phyloP scores from a whole-genome alignment of 768 basidiomycete species.

The Pleurotus salmoneostramineus region DNA sequence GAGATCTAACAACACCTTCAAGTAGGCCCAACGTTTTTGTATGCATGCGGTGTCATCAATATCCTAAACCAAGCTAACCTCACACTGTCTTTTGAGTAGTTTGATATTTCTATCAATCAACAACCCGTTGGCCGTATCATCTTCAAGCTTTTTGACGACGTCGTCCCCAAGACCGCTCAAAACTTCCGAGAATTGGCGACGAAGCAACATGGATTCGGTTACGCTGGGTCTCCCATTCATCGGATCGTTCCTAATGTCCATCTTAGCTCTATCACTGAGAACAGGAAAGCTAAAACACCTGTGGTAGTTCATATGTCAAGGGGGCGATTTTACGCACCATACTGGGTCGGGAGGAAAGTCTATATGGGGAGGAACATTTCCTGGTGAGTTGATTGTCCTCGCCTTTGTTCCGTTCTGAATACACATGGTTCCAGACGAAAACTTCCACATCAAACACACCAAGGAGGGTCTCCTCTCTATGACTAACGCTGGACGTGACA shows the following conservation, averaged over 20 bases:
- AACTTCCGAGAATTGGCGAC: conserved; percentile 93
- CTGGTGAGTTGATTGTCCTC: conserved; percentile 34
- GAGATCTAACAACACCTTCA: background rate
- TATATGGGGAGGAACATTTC: conserved; percentile 69
- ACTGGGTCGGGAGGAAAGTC: conserved; percentile 81
- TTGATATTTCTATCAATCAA: conserved; percentile 54
- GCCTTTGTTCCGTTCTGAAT: background rate
- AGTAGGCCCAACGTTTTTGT: background rate
- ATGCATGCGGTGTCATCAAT: too few species aligned
- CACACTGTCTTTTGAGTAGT: too few species aligned
- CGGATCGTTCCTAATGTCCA: conserved; percentile 61
- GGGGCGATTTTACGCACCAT: conserved; percentile 75
- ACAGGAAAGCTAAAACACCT: background rate
- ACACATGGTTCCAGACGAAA: conserved; percentile 55
- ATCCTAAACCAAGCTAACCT: too few species aligned
- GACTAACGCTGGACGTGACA: conserved; percentile 84
- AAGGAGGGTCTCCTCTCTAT: conserved; percentile 67
- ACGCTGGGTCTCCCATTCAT: conserved; percentile 67
- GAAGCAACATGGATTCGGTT: conserved; percentile 71
- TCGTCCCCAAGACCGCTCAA: conserved; percentile 66
- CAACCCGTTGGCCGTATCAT: conserved; percentile 51
- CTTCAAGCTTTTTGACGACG: conserved; percentile 84
- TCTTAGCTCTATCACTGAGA: background rate
- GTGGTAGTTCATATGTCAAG: conserved; percentile 78
- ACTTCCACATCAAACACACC: conserved; percentile 69